phyloP scores from a whole-genome alignment of 345 rosid genomes.

The Dimocarpus longan region DNA sequence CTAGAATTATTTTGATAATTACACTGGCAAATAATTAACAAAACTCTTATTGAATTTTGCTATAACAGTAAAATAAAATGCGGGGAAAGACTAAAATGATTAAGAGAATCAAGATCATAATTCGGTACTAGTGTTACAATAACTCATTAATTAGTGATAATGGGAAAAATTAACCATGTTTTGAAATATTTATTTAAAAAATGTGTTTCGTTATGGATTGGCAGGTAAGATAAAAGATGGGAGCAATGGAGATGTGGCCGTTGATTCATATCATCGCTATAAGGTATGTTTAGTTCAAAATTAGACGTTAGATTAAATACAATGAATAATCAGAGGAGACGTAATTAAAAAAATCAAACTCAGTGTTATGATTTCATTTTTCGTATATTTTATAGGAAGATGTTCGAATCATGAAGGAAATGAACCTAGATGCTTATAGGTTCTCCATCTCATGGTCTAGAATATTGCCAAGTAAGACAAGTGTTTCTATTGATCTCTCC shows the following conservation, averaged over 20 bases:
- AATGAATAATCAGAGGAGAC: too few relatives aligned
- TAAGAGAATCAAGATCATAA: too few relatives aligned
- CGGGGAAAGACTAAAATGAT: too few relatives aligned
- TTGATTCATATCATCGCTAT: conserved; percentile 59
- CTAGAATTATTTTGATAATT: too few relatives aligned
- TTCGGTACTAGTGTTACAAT: too few relatives aligned
- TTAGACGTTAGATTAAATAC: not conserved
- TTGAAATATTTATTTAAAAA: too few relatives aligned
- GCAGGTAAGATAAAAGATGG: conserved; percentile 44
- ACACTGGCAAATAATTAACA: too few relatives aligned
- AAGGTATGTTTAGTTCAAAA: conserved; percentile 38
- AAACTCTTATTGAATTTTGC: too few relatives aligned
- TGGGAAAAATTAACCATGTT: too few relatives aligned
- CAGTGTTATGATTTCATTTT: not conserved
- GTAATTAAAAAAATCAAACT: too few relatives aligned
- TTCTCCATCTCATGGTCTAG: conserved; percentile 53
- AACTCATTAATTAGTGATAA: too few relatives aligned
- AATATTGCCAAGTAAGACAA: conserved; percentile 38
- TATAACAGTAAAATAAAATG: too few relatives aligned
- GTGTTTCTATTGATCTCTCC: not conserved
- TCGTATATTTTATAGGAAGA: conserved; percentile 35
- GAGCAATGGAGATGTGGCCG: conserved; percentile 53
- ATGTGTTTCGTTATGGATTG: not conserved
- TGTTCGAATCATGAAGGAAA: conserved; percentile 36
- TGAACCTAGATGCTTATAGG: conserved; percentile 47